phyloP scores from a whole-genome alignment of 2,329 filamentous ascomycete species.

The Davidsoniella neocaledoniae region DNA sequence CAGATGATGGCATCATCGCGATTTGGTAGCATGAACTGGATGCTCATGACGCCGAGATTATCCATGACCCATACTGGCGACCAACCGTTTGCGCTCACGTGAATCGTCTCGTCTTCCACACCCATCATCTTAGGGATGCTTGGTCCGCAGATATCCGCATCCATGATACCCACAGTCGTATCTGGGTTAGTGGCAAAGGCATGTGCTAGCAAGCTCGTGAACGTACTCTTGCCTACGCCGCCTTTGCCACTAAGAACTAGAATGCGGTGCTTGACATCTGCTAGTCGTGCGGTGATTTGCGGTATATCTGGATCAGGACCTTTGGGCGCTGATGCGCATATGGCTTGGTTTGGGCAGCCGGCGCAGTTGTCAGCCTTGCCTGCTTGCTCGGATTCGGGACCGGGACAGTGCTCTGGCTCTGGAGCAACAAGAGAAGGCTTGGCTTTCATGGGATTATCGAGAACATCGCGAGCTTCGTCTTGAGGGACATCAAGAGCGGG shows the following conservation, averaged over 20 bases:
- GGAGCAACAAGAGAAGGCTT: slow-evolving; percentile 80
- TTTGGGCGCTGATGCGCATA: slow-evolving; percentile 87
- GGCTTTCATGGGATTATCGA: slow-evolving; percentile 53
- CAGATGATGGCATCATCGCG: slow-evolving; percentile 93
- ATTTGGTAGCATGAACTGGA: slow-evolving; percentile 95
- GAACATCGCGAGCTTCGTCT: slow-evolving; percentile 46
- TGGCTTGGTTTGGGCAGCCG: slow-evolving; percentile 87
- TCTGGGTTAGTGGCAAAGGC: slow-evolving; percentile 71
- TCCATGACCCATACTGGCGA: slow-evolving; percentile 90
- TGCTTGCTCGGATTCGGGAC: slow-evolving; percentile 60
- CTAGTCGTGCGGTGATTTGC: slow-evolving; percentile 67
- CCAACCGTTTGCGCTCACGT: slow-evolving; percentile 79
- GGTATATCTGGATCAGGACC: slow-evolving; percentile 91
- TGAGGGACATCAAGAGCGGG: slow-evolving; percentile 53
- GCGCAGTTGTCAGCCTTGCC: slow-evolving; percentile 69
- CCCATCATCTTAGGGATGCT: slow-evolving; percentile 99
- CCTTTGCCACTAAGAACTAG: slow-evolving; percentile 88
- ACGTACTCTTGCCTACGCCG: slow-evolving; percentile 91
- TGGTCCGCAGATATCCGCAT: slow-evolving; percentile 93
- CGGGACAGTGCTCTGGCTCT: slow-evolving; percentile 92
- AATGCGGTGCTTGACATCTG: slow-evolving; percentile 76
- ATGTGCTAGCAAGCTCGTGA: slow-evolving; percentile 74
- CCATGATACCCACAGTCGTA: slow-evolving; percentile 81
- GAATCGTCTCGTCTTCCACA: slow-evolving; percentile 82
- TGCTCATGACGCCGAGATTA: slow-evolving; percentile 89